phyloP scores from a whole-genome alignment of 2,329 filamentous ascomycete species.

The Penicillium hesseltinei region DNA sequence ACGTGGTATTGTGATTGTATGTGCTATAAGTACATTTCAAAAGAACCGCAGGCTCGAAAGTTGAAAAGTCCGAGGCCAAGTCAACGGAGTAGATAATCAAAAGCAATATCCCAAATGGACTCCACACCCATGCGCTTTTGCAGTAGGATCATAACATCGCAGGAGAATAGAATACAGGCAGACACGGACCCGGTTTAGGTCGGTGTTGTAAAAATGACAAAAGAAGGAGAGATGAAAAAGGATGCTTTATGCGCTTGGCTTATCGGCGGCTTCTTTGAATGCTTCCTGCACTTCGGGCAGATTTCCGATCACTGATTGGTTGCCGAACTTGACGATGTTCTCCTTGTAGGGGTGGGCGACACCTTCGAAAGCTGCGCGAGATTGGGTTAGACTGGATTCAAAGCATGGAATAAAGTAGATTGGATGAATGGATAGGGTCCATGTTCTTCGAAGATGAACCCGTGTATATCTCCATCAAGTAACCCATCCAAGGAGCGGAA shows the following conservation, averaged over 20 bases:
- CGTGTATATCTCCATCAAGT: background rate
- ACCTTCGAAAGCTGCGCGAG: slow-evolving; percentile 76
- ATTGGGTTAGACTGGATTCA: slow-evolving; percentile 12
- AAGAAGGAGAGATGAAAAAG: slow-evolving; percentile 11
- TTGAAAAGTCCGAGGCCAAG: slow-evolving; percentile 8
- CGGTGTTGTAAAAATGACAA: slow-evolving; percentile 3
- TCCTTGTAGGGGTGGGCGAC: slow-evolving; percentile 83
- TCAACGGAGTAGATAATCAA: slow-evolving; percentile 15
- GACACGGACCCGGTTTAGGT: slow-evolving; percentile 6
- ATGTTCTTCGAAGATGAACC: background rate
- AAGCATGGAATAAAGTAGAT: background rate
- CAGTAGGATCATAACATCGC: slow-evolving; percentile 30
- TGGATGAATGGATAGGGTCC: background rate
- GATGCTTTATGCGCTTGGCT: slow-evolving; percentile 19
- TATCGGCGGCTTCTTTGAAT: slow-evolving; percentile 32
- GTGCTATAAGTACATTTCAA: slow-evolving; percentile 25
- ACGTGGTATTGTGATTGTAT: slow-evolving; percentile 17
- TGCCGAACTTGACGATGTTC: slow-evolving; percentile 75
- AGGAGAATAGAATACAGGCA: slow-evolving; percentile 30
- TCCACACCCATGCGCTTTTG: slow-evolving; percentile 44
- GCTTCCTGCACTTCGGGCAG: slow-evolving; percentile 38
- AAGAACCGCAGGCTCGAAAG: slow-evolving; percentile 10
- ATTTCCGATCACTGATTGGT: slow-evolving; percentile 45
- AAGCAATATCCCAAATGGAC: slow-evolving; percentile 29
- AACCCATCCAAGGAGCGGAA: background rate